Evolutionary conservation across 78 protist species (phyloP).

Genomic region (Dictyostelium purpureum): DNA sequence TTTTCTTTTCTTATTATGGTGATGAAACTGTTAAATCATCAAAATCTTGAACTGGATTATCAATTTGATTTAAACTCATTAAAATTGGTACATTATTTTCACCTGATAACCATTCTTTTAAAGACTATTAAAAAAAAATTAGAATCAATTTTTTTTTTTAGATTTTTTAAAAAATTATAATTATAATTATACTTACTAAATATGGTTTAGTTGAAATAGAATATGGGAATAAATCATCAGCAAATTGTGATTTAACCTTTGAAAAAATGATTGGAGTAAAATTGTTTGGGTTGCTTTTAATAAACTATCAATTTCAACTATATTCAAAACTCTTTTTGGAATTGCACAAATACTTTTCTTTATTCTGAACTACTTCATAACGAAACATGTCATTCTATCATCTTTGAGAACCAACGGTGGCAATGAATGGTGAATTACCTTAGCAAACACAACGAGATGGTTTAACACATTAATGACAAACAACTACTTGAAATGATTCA

Average conservation of each 20-base stretch:
- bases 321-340: constrained; percentile 91
- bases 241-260: constrained; percentile 35
- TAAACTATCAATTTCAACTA: constrained; percentile 64
- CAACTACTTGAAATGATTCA: constrained; percentile 56
- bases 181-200: too few species aligned
- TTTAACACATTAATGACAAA: constrained; percentile 93
- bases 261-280: constrained; percentile 72
- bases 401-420: constrained; percentile 92
- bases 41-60: neutral
- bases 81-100: constrained; percentile 40
- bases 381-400: constrained; percentile 88
- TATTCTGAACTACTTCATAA: constrained; percentile 80
- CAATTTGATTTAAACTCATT: constrained; percentile 20
- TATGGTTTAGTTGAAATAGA: constrained; percentile 39
- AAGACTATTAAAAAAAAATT: too few species aligned
- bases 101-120: constrained; percentile 64
- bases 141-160: too few species aligned
- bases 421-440: constrained; percentile 76
- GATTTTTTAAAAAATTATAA: too few species aligned
- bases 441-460: constrained; percentile 88
- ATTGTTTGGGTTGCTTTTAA: constrained; percentile 68
- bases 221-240: constrained; percentile 71
- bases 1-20: neutral
- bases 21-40: neutral
- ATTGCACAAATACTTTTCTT: constrained; percentile 82